A percentile compares a stretch with the other conserved stretches of the same genome.
These are phyloP conservation scores for Leishmania tropica DNA, from an alignment of 208 protist genomes.

Conservation along the genomic window DNA sequence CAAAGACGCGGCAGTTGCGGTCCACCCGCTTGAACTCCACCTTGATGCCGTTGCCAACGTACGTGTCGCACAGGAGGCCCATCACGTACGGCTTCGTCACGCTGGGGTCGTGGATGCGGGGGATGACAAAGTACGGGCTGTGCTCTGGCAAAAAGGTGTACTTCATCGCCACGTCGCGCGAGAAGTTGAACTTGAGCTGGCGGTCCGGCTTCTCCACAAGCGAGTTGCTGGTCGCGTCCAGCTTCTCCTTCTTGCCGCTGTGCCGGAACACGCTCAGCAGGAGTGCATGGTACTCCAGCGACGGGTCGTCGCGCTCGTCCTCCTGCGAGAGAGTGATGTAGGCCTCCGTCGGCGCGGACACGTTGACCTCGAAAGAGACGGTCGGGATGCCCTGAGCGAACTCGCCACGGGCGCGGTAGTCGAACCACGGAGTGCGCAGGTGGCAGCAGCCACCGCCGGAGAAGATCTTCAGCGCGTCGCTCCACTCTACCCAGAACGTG, in stretches of 20 bases:
- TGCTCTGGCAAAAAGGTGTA: slow-evolving; percentile 72
- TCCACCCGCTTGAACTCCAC: slow-evolving; percentile 75
- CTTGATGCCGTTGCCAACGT: slow-evolving; percentile 68
- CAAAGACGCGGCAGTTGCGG: slow-evolving; percentile 67
- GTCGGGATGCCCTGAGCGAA: slow-evolving; percentile 64
- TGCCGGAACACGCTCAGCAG: slow-evolving; percentile 70
- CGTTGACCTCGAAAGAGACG: slow-evolving; percentile 69
- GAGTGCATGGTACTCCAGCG: slow-evolving; percentile 57
- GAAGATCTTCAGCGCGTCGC: slow-evolving; percentile 65
- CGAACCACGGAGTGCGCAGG: slow-evolving; percentile 62
- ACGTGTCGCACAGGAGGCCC: slow-evolving; percentile 69
- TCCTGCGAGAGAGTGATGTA: slow-evolving; percentile 77
- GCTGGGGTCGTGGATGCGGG: slow-evolving; percentile 63
- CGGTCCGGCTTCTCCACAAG: slow-evolving; percentile 71
- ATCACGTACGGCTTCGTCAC: slow-evolving; percentile 70
- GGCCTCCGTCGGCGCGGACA: slow-evolving; percentile 47
- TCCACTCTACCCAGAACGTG: slow-evolving; percentile 89
- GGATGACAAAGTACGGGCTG: slow-evolving; percentile 78
- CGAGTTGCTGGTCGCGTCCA: slow-evolving; percentile 70
- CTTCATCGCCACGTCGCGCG: slow-evolving; percentile 67
- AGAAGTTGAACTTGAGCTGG: slow-evolving; percentile 81
- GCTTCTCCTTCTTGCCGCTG: slow-evolving; percentile 63
- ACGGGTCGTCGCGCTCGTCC: slow-evolving; percentile 62
- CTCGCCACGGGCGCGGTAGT: slow-evolving; percentile 77
- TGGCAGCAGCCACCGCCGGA: slow-evolving; percentile 72